These are phyloP conservation scores for Herpetospermum pedunculosum DNA, from an alignment of 306 rosid genomes.

Conservation along the genomic window DNA sequence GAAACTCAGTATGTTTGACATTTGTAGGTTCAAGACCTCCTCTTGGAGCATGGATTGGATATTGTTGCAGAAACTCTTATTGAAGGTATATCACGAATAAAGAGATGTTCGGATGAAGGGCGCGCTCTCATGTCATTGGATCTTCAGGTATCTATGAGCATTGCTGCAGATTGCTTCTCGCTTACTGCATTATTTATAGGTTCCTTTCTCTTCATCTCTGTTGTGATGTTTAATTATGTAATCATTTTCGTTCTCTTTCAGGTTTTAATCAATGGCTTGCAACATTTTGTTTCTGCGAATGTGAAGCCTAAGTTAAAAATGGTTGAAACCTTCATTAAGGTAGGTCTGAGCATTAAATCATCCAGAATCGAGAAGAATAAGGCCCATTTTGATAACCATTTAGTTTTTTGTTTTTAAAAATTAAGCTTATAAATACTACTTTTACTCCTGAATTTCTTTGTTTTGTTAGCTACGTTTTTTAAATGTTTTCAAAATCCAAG, in stretches of 20 bases:
- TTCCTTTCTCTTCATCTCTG: slow-evolving; percentile 3
- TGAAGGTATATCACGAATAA: slow-evolving; percentile 91
- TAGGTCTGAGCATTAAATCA: slow-evolving; percentile 13
- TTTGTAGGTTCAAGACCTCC: slow-evolving; percentile 57
- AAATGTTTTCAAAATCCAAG: no score
- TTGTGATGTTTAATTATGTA: slow-evolving; percentile 14
- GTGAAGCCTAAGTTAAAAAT: slow-evolving; percentile 77
- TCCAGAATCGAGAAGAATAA: not conserved
- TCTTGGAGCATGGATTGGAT: slow-evolving; percentile 71
- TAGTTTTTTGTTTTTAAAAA: no score
- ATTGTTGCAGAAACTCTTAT: slow-evolving; percentile 76
- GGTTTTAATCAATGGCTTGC: slow-evolving; percentile 96
- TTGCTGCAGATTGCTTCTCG: not conserved
- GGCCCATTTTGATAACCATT: no score
- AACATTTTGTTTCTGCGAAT: slow-evolving; percentile 62
- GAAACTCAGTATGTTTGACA: not conserved
- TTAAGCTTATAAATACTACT: no score
- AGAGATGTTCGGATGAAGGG: slow-evolving; percentile 94
- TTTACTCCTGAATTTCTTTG: no score
- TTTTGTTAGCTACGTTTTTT: no score
- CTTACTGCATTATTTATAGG: slow-evolving; percentile 9
- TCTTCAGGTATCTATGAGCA: slow-evolving; percentile 49
- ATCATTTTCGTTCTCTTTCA: slow-evolving; percentile 24
- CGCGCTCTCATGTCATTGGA: slow-evolving; percentile 95
- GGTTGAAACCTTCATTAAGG: slow-evolving; percentile 93